phyloP scores from a whole-genome alignment of 1,284 basidiomycete genomes.

The Ceratobasidium sp. region DNA sequence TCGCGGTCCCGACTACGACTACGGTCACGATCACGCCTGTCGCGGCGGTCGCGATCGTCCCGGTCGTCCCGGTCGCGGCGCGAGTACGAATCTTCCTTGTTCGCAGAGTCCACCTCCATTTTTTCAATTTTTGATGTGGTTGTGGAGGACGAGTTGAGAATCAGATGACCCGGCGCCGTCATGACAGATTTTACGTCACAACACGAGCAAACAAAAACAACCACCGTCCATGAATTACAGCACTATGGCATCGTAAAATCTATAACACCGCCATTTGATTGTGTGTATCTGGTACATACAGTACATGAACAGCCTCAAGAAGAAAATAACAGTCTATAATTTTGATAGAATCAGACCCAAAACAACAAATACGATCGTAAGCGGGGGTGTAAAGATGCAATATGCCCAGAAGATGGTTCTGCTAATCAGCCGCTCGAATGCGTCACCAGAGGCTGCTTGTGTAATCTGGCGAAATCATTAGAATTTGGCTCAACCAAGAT shows the following conservation, averaged over 20 bases:
- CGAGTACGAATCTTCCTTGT: conserved; percentile 31
- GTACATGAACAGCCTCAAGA: too few species aligned
- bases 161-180: conserved; percentile 11
- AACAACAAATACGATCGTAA: conserved; percentile 77
- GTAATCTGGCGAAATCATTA: conserved; percentile 70
- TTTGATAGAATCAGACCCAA: conserved; percentile 62
- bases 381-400: conserved; percentile 80
- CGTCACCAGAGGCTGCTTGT: conserved; percentile 84
- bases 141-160: conserved; percentile 5
- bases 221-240: background rate
- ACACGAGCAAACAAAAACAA: conserved; percentile 4
- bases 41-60: conserved; percentile 44
- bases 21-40: conserved; percentile 43
- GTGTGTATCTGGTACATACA: conserved; percentile 29
- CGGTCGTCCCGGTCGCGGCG: conserved; percentile 47
- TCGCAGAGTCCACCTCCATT: conserved; percentile 32
- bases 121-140: conserved; percentile 31
- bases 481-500: conserved; percentile 2
- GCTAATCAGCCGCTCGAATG: conserved; percentile 89
- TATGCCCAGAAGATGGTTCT: conserved; percentile 85
- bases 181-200: conserved; percentile 15
- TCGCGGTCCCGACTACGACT: conserved; percentile 54
- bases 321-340: conserved; percentile 45
- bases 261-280: too few species aligned
- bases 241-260: background rate